Evolutionary conservation across 2,329 filamentous ascomycete species (phyloP).

Genomic region (Alternaria sp.): DNA sequence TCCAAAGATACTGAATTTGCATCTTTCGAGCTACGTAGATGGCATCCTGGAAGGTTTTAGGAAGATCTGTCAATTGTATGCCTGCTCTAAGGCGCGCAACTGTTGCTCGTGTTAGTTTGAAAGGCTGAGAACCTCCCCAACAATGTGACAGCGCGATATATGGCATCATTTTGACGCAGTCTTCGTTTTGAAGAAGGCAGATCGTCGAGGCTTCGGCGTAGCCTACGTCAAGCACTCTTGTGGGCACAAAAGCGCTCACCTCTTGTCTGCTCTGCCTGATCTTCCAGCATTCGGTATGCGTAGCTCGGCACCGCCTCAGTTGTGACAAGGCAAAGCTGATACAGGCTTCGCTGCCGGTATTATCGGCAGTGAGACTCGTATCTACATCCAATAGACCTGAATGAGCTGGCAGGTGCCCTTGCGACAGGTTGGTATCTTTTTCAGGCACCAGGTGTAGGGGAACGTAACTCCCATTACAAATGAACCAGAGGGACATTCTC

Average conservation of each 20-base stretch:
- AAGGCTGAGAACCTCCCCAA: not conserved
- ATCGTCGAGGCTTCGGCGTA: not conserved
- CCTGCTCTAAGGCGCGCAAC: not conserved
- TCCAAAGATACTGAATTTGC: not conserved
- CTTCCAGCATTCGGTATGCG: not conserved
- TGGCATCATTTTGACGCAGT: no score
- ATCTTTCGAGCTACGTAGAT: not conserved
- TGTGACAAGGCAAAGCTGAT: not conserved
- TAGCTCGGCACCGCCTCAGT: not conserved
- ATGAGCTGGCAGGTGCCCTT: not conserved
- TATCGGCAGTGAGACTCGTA: not conserved
- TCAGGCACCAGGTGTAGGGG: no score
- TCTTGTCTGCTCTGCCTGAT: not conserved
- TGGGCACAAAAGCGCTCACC: not conserved
- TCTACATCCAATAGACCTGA: not conserved
- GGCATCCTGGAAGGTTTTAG: not conserved
- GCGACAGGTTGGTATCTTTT: no score
- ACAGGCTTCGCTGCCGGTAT: not conserved
- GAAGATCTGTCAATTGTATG: not conserved
- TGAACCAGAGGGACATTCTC: no score
- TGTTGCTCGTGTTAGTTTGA: not conserved
- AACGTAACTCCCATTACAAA: no score
- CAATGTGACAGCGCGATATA: not conserved
- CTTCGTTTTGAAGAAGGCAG: not conserved
- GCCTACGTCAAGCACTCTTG: not conserved